Base-by-base conservation (phyloP, 495 filamentous ascomycete genomes). In the Sordaria brevicollis region DNA sequence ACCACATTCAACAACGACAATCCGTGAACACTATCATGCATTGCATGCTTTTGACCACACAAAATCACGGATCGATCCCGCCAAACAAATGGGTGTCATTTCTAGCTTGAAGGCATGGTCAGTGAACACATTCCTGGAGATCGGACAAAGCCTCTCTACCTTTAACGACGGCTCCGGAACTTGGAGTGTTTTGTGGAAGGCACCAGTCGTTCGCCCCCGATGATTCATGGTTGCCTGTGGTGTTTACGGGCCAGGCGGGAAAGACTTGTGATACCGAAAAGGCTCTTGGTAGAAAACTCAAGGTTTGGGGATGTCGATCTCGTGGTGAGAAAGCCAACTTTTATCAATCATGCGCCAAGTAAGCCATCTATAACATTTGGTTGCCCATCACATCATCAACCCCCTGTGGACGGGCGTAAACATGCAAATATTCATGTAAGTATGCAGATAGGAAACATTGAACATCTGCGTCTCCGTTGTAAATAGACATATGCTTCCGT, bases 151-250 rank as follows among this genome's bases (percentile, higher is more conserved):
- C n/a, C n/a, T n/a, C n/a, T n/a, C n/a, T n/a, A n/a, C n/a, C n/a
- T n/a, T n/a, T n/a, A n/a, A n/a, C n/a, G n/a, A n/a, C n/a, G 49
- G 10, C 75, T 73, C 71, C 65, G 37, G 39, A 73, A 57, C 65
- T 65, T 73, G 54, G 68, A 66, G 67, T 69, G 69, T 41, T 38
- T 41, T 15, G 54, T 72, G n/a, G 37, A 71, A 65, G 71, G 69
- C 67, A 65, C 37, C 65, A 54, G 36, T 41, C 38, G 49, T n/a
- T 35, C 31, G 38, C 15, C 34, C 25, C 25, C 21, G 10, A 34
- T 19, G 15, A 13, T 43, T 4, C 66, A 21, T 70, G 35, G 21
- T 72, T 33, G 65, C 65, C 43, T 70, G 36, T 65, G 35, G 62
- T 68, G 54, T 13, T 54, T 7, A 57, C 21, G 49, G 49, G 43